Evolutionary conservation across 768 basidiomycete genomes (phyloP).

Genomic region (Omphalotus guepiniiformis): DNA sequence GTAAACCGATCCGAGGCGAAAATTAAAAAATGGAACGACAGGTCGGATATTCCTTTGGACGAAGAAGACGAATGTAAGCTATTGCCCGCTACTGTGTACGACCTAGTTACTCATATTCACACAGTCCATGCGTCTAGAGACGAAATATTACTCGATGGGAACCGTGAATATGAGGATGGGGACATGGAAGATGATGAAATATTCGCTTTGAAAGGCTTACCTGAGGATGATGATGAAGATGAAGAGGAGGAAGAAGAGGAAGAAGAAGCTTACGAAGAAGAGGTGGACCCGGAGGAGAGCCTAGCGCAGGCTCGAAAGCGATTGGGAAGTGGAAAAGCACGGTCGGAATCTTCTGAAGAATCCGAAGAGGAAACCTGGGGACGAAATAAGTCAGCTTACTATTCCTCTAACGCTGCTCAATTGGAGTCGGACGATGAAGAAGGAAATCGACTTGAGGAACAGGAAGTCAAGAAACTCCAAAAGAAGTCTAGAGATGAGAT

Average conservation of each 20-base stretch:
- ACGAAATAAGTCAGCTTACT: slow-evolving; percentile 72
- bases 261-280: slow-evolving; percentile 22
- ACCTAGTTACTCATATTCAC: slow-evolving; percentile 9
- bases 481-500: slow-evolving; percentile 66
- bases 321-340: slow-evolving; percentile 22
- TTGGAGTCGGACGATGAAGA: slow-evolving; percentile 88
- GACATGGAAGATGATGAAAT: slow-evolving; percentile 75
- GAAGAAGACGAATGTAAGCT: slow-evolving; percentile 76
- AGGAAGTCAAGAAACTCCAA: slow-evolving; percentile 81
- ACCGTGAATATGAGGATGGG: slow-evolving; percentile 43
- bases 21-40: slow-evolving; percentile 63
- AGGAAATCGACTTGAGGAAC: slow-evolving; percentile 81
- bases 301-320: slow-evolving; percentile 20
- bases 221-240: slow-evolving; percentile 44
- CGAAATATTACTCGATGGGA: slow-evolving; percentile 71
- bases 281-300: slow-evolving; percentile 25
- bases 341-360: slow-evolving; percentile 30
- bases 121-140: slow-evolving; percentile 74
- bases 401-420: slow-evolving; percentile 78
- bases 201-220: slow-evolving; percentile 64
- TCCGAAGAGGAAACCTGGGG: slow-evolving; percentile 78
- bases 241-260: slow-evolving; percentile 34
- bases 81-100: slow-evolving; percentile 21
- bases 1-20: slow-evolving; percentile 47
- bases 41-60: slow-evolving; percentile 67